Conservation (phyloP, 164 flowering plant species). For the Nelumbo lutea region DNA sequence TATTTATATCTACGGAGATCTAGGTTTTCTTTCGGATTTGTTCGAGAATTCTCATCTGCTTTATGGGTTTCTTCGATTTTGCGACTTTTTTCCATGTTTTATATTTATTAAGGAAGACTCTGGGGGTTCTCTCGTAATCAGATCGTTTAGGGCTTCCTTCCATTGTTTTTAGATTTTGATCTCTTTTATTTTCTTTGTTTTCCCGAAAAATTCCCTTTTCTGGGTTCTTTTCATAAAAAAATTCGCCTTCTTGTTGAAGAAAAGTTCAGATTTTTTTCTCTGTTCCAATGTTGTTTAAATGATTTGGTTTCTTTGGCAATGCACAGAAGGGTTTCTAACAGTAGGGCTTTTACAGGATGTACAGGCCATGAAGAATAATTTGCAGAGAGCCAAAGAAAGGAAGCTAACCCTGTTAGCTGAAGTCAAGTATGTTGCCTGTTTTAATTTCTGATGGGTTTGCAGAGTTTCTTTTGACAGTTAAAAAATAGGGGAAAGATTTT, state of each 20-base stretch:
- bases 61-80: background rate
- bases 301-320: background rate
- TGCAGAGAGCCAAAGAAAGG: constrained; percentile 38
- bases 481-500: background rate
- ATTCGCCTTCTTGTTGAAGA: background rate
- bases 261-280: background rate
- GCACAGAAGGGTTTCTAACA: background rate
- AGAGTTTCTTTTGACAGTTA: background rate
- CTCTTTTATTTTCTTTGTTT: background rate
- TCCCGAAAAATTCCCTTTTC: background rate
- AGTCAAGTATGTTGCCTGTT: constrained; percentile 53
- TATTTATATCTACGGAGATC: constrained; percentile 20
- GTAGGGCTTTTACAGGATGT: constrained; percentile 46
- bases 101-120: background rate
- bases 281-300: background rate
- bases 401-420: constrained; percentile 54
- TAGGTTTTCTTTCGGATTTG: constrained; percentile 18
- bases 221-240: background rate
- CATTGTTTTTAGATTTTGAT: background rate
- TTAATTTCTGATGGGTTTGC: background rate
- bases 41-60: background rate
- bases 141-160: background rate
- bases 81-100: background rate
- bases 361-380: constrained; percentile 34
- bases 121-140: background rate